Percentiles rank a stretch among this genome's conserved stretches.
Conservation (phyloP, 1,284 basidiomycete genomes). For the Omphalotus olearius region DNA sequence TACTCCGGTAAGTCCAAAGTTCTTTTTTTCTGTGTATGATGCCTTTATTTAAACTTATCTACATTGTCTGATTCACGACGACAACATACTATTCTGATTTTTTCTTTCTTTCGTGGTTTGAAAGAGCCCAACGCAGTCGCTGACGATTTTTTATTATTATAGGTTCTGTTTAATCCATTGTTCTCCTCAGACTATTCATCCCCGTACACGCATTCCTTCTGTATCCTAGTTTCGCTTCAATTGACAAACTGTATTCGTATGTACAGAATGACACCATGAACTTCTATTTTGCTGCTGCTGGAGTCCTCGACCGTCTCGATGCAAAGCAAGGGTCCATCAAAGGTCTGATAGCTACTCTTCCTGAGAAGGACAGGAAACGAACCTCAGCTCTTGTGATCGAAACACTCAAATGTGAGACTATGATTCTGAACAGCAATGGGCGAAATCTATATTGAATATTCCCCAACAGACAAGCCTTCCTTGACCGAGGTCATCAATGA, state of each 20-base stretch:
- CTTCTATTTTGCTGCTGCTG: slow-evolving; percentile 88
- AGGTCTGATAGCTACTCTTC: slow-evolving; percentile 65
- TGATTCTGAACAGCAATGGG: not conserved
- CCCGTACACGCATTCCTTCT: not conserved
- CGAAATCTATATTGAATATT: not conserved
- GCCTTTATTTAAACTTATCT: slow-evolving; percentile 68
- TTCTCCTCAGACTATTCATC: not conserved
- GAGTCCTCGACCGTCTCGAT: slow-evolving; percentile 80
- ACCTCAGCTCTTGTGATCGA: slow-evolving; percentile 82
- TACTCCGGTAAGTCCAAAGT: slow-evolving; percentile 9
- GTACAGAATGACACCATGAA: slow-evolving; percentile 63
- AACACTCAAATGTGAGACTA: slow-evolving; percentile 82
- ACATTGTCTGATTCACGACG: slow-evolving; percentile 76
- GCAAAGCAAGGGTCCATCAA: slow-evolving; percentile 86
- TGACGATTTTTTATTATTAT: slow-evolving; percentile 15
- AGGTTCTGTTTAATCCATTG: not conserved
- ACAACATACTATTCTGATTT: slow-evolving; percentile 39
- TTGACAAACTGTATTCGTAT: slow-evolving; percentile 1
- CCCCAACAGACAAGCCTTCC: slow-evolving; percentile 58
- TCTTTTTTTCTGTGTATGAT: slow-evolving; percentile 29
- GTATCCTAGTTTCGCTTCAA: not conserved
- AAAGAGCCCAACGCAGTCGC: slow-evolving; percentile 1
- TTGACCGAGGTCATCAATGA: slow-evolving; percentile 62
- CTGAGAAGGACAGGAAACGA: slow-evolving; percentile 75
- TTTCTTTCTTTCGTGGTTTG: slow-evolving; percentile 15